Evolutionary conservation across 1,284 basidiomycete genomes (phyloP), one percentile per base, ranked within the genome.

Genomic region (Apiotrichum porosum): DNA sequence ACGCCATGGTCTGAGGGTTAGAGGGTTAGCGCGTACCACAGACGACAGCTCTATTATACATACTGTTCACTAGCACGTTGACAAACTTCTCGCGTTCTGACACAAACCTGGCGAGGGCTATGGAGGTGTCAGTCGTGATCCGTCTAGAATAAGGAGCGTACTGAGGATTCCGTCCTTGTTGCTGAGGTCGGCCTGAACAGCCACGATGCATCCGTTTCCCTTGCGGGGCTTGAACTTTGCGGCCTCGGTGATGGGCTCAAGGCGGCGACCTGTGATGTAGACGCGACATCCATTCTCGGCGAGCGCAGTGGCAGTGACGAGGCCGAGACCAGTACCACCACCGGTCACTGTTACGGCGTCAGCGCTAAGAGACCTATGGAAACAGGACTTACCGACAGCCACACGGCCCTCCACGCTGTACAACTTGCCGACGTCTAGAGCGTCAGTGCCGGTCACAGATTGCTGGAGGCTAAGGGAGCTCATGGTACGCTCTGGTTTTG

Each of bases 231-330:
- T 21, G 41, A 37, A 22, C 44, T 56, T 45, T 3, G 58, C 68
- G 21, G 69, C 71, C 18, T 58, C 47, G 28, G 68, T 35, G 9
- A 73, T 54, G 9, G 62, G 58, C 30, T 69, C 65, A 4, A 56
- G 48, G 6, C 71, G 57, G 38, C 71, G 58, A 18, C 71, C 71
- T 22, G 66, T 66, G 56, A 71, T 71, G 56, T 69, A 73, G 9
- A 73, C 71, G 39, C 56, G 61, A 22, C 54, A 59, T 9, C 71
- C 71, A 45, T 73, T 73, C 28, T 58, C 58, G 33, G 67, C 67
- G 10, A 71, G 58, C 0, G 69, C 62, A 8, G 56, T 54, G 13
- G 69, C 68, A 10, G 68, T 68, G n/a, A 63, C 54, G 2, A 71
- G 60, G 4, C 69, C 69, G 2, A 71, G 57, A 18, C 69, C 69